Base-by-base conservation (phyloP, 768 basidiomycete species). In the Leccinum ochraceum region DNA sequence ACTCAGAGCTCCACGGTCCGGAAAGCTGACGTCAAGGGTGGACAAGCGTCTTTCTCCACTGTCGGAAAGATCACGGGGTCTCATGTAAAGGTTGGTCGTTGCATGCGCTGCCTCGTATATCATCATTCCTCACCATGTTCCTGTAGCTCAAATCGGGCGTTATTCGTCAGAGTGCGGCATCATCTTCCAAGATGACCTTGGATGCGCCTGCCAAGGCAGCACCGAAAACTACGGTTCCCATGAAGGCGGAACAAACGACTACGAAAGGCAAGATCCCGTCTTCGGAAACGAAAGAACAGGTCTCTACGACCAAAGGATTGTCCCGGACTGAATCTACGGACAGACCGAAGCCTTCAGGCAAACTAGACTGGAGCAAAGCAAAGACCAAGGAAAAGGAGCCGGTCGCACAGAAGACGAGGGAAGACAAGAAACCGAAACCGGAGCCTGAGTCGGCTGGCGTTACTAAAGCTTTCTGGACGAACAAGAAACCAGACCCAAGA, bases 291-390 rank as follows among this genome's bases (percentile, higher is more conserved):
- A 72, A 75, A 51, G 66, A 66, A 28, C 66, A 67, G 17, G 60
- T 60, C 28, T 64, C 68, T 48, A 67, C 73, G 32, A 68, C 66
- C 70, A 73, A 64, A 9, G 7, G 50, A 59, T 8, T 69, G 34
- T 46, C 57, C 8, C 65, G 61, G 44, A 50, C 37, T 4, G 74
- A 71, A 44, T 32, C 60, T 8, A 73, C 59, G 49, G 71, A 68
- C 67, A 77, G 67, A 53, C 64, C 74, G 0, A 77, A 74, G 54
- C 60, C 69, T 30, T 70, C 79, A 3, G 86, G 85, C 5, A 85
- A 83, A 66, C 77, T 88, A 6, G 83, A 87, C 64, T 89, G 85
- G 79, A 83, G 84, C 71, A 86, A 82, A 63, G 81, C 82, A 28
- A 83, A 83, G 68, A 64, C 75, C 10, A 85, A 84, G 66, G 75